These are phyloP conservation scores for Trichoderma parareesei DNA, from an alignment of 495 filamentous ascomycete genomes.

Conservation along the genomic window DNA sequence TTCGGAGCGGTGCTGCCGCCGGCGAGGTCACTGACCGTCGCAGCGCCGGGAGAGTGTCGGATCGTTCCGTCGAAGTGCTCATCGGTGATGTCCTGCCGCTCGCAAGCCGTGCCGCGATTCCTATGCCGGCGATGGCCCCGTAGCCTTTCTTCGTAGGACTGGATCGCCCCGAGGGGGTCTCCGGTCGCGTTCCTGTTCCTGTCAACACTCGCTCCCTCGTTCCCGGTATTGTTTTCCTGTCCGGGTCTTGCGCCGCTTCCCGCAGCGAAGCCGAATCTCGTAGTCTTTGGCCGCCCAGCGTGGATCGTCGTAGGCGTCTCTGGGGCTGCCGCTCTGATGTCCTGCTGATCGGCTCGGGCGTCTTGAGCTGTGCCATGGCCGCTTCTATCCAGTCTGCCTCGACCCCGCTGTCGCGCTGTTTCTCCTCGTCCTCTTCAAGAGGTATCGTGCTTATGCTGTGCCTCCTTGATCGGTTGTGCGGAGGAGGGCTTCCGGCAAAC, in stretches of 20 bases:
- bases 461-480: slow-evolving; percentile 17
- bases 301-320: slow-evolving; percentile 10
- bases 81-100: neutral
- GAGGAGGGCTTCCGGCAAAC: slow-evolving; percentile 34
- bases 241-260: neutral
- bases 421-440: slow-evolving; percentile 20
- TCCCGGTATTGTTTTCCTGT: slow-evolving; percentile 4
- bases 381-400: slow-evolving; percentile 27
- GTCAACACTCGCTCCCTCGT: slow-evolving; percentile 7
- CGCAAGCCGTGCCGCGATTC: neutral
- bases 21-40: neutral
- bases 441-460: slow-evolving; percentile 8
- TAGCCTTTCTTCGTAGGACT: slow-evolving; percentile 7
- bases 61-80: neutral
- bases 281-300: slow-evolving; percentile 6
- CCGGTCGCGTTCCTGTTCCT: slow-evolving; percentile 8
- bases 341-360: slow-evolving; percentile 20
- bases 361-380: slow-evolving; percentile 4
- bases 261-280: neutral
- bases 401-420: slow-evolving; percentile 44
- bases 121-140: slow-evolving; percentile 4
- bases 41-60: neutral
- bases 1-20: neutral
- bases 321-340: slow-evolving; percentile 1
- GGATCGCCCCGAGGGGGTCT: neutral